Conservation (phyloP, 495 filamentous ascomycete genomes). For the Physcia stellaris region DNA sequence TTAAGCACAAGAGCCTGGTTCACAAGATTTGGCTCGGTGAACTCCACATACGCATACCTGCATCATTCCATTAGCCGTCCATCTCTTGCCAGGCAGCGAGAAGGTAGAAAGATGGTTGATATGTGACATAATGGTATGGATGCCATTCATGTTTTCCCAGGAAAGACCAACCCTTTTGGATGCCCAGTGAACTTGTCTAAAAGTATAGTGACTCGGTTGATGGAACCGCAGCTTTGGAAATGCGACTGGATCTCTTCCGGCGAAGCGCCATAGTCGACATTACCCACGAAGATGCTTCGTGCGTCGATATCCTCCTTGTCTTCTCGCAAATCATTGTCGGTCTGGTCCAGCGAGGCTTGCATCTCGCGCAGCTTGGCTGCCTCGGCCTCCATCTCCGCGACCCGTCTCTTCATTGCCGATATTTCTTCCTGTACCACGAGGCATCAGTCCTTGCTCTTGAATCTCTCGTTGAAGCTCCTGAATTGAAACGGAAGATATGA, state of each 20-base stretch:
- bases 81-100: slow-evolving; percentile 40
- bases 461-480: too few relatives aligned
- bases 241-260: slow-evolving; percentile 98
- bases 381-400: slow-evolving; percentile 98
- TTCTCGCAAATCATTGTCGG: slow-evolving; percentile 68
- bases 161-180: slow-evolving; percentile 77
- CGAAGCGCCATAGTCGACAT: slow-evolving; percentile 95
- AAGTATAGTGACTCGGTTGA: slow-evolving; percentile 96
- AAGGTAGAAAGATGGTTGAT: not conserved
- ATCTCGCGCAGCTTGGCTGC: slow-evolving; percentile 94
- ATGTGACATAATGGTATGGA: not conserved
- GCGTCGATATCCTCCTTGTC: slow-evolving; percentile 94
- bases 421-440: slow-evolving; percentile 65
- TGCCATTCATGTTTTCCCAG: slow-evolving; percentile 14
- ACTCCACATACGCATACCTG: slow-evolving; percentile 99
- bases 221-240: slow-evolving; percentile 93
- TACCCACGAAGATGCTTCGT: slow-evolving; percentile 94
- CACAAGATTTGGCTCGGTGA: slow-evolving; percentile 86
- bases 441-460: slow-evolving; percentile 18
- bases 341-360: slow-evolving; percentile 80
- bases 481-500: not conserved
- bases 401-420: slow-evolving; percentile 90
- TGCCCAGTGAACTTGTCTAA: slow-evolving; percentile 97
- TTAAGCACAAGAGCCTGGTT: slow-evolving; percentile 90
- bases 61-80: slow-evolving; percentile 33